phyloP scores from a whole-genome alignment of 2,329 filamentous ascomycete genomes.

The Ophiocordyceps unilateralis region DNA sequence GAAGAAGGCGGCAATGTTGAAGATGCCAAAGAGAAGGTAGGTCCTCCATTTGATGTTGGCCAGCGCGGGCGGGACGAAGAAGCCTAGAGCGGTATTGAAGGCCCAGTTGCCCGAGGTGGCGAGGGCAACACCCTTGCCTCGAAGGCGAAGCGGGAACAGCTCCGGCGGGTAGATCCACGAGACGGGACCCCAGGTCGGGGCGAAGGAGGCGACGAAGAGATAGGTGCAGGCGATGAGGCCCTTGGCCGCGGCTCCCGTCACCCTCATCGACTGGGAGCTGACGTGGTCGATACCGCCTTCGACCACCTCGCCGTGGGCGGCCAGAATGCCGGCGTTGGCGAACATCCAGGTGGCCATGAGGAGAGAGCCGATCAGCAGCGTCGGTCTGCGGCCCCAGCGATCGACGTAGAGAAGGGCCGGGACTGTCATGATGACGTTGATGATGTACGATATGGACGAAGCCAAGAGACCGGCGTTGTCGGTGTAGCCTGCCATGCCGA shows the following conservation, averaged over 20 bases:
- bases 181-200: slow-evolving; percentile 52
- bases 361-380: slow-evolving; percentile 45
- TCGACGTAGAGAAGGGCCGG: slow-evolving; percentile 52
- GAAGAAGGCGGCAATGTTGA: slow-evolving; percentile 30
- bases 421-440: slow-evolving; percentile 53
- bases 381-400: slow-evolving; percentile 48
- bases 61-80: slow-evolving; percentile 20
- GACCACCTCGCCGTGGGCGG: slow-evolving; percentile 24
- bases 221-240: slow-evolving; percentile 57
- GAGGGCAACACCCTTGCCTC: slow-evolving; percentile 35
- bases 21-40: slow-evolving; percentile 35
- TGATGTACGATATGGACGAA: slow-evolving; percentile 49
- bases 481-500: slow-evolving; percentile 45
- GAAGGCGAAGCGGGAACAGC: slow-evolving; percentile 41
- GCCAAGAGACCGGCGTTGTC: slow-evolving; percentile 43
- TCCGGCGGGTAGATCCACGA: slow-evolving; percentile 53
- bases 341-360: slow-evolving; percentile 52
- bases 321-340: slow-evolving; percentile 44
- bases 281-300: slow-evolving; percentile 5
- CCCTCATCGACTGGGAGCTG: not conserved
- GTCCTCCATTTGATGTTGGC: slow-evolving; percentile 29
- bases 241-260: slow-evolving; percentile 26
- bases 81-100: slow-evolving; percentile 22
- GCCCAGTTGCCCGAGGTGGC: slow-evolving; percentile 27
- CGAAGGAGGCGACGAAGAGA: slow-evolving; percentile 60